Evolutionary conservation across 139 green algal genomes (phyloP), one percentile per base, ranked within the genome.

Genomic region (Picochlorum sp.): DNA sequence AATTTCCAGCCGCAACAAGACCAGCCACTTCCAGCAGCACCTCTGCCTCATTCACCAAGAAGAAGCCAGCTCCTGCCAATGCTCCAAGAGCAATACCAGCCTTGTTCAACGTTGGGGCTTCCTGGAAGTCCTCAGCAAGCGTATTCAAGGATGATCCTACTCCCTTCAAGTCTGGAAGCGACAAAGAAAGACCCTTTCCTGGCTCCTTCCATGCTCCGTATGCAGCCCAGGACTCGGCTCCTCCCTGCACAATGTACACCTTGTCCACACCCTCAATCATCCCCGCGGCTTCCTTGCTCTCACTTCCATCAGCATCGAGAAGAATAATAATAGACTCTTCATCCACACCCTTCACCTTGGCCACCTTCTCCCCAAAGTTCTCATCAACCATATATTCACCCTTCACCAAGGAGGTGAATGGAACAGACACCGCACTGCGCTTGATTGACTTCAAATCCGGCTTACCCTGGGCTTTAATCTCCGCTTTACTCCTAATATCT

Each of bases 1-100:
- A 79, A 44, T 77, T 61, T 18, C 67, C 77, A 15, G 56, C 67
- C 11, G 74, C 77, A 54, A 74, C 24, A 13, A 77, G 31, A 20
- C 74, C 77, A 57, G 67, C 58, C 49, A 84, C 28, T 70, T 84
- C 74, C 62, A 84, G 44, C 4, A 82, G 44, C 15, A 77, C 31
- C 59, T 80, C 77, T 16, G 70, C 60, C 56, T 84, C 74, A 37
- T 71, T 73, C 70, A 83, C 75, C 1, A 84, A 47, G 30, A 82
- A 16, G 3, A 77, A 60, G 2, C 45, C 74, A 26, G 75, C 78
- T 8, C 51, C 75, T 6, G 45, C 71, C 8, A 77, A 6, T 8
- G 60, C 78, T 2, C 47, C 71, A 45, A 63, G 59, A 16, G 68
- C 74, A 41, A 84, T 51, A 16, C 52, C 47, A 5, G 56, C 71